phyloP scores from a whole-genome alignment of 202 grass and related monocot genomes.

The Panicum virgatum region DNA sequence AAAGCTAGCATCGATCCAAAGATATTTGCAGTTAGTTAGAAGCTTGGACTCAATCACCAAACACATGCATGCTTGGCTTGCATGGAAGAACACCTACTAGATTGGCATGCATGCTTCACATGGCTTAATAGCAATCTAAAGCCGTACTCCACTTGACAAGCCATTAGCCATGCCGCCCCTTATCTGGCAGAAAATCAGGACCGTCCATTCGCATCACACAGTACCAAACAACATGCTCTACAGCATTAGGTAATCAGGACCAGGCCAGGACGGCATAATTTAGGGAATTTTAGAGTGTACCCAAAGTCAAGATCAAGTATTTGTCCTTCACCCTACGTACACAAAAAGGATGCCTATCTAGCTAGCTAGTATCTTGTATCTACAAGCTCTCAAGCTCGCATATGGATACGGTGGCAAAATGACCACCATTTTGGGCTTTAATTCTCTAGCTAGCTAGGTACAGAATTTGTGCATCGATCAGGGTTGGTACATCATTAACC shows the following conservation, averaged over 20 bases:
- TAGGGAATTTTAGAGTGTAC: slow-evolving; percentile 28
- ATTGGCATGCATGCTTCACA: slow-evolving; percentile 38
- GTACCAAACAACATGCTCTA: not conserved
- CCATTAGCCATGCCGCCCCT: not conserved
- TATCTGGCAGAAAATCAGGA: slow-evolving; percentile 22
- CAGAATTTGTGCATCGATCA: not conserved
- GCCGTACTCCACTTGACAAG: not conserved
- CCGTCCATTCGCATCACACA: not conserved
- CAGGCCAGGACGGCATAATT: not conserved
- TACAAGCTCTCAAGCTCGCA: too few relatives aligned
- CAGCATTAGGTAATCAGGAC: not conserved
- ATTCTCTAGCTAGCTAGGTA: too few relatives aligned
- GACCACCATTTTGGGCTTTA: too few relatives aligned
- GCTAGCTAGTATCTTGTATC: too few relatives aligned
- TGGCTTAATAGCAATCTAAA: slow-evolving; percentile 26
- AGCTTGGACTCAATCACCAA: slow-evolving; percentile 32
- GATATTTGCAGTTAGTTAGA: slow-evolving; percentile 29
- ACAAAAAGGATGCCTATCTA: too few relatives aligned
- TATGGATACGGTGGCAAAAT: too few relatives aligned
- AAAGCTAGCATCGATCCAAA: not conserved
- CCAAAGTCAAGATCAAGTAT: slow-evolving; percentile 13
- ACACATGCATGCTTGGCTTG: slow-evolving; percentile 27
- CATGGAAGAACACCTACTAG: slow-evolving; percentile 27
- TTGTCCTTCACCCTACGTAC: not conserved
- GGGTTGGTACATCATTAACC: not conserved